phyloP scores from a whole-genome alignment of 2,329 filamentous ascomycete genomes.

The Scedosporium apiospermum region DNA sequence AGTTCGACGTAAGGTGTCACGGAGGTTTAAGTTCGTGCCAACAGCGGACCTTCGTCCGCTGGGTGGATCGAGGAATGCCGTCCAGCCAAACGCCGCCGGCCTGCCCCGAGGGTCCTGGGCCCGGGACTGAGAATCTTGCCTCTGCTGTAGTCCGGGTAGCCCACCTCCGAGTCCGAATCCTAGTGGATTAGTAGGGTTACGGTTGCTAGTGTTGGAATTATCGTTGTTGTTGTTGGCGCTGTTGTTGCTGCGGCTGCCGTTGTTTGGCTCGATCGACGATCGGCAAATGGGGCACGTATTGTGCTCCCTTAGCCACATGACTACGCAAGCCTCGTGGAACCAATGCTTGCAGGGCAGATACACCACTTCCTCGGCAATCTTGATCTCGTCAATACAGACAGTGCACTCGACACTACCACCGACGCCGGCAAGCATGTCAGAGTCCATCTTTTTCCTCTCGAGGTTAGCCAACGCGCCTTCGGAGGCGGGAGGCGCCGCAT shows the following conservation, averaged over 20 bases:
- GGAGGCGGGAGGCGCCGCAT: constrained; percentile 74
- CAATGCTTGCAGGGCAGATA: constrained; percentile 83
- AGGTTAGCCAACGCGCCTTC: constrained; percentile 64
- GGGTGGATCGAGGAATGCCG: not conserved
- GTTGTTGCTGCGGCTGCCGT: not conserved
- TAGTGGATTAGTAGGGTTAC: not conserved
- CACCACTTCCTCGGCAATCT: constrained; percentile 62
- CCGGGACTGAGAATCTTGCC: not conserved
- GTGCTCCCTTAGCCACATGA: constrained; percentile 78
- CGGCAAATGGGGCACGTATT: constrained; percentile 86
- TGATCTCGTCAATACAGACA: constrained; percentile 86
- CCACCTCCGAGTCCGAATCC: not conserved
- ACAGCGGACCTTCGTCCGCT: not conserved
- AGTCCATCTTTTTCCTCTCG: constrained; percentile 59
- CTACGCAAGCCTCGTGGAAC: constrained; percentile 80
- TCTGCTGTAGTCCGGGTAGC: not conserved
- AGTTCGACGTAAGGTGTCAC: not conserved
- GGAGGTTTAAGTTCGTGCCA: not conserved
- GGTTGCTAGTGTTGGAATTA: not conserved
- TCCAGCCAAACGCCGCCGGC: not conserved
- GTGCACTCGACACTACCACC: constrained; percentile 66
- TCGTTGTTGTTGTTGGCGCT: not conserved
- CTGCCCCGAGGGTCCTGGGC: not conserved
- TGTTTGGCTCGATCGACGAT: constrained; percentile 36
- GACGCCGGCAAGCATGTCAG: constrained; percentile 47